These are phyloP conservation scores for Aspergillus sp. DNA, from an alignment of 2,329 filamentous ascomycete species.

Conservation along the genomic window DNA sequence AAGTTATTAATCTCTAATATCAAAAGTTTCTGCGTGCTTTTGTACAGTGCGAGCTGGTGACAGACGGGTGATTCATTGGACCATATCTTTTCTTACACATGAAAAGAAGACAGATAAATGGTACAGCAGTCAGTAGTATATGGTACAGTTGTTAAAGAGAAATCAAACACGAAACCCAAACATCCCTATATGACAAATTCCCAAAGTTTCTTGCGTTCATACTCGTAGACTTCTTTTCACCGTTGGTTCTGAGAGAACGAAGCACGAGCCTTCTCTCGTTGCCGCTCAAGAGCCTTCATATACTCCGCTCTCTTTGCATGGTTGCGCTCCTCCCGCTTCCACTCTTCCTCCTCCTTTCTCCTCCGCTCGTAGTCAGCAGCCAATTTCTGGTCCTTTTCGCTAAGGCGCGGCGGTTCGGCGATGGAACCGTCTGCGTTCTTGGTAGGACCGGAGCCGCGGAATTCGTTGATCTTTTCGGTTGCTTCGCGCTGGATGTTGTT, in stretches of 20 bases:
- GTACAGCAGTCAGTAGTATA: not conserved
- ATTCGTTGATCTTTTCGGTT: conserved; percentile 6
- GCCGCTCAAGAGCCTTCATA: conserved; percentile 15
- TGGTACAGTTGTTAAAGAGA: not conserved
- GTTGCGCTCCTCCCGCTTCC: conserved; percentile 30
- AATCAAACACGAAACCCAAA: not conserved
- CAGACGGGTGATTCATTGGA: no score
- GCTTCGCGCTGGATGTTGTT: conserved; percentile 14
- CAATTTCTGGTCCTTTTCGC: conserved; percentile 25
- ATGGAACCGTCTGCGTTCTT: conserved; percentile 15
- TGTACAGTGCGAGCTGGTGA: no score
- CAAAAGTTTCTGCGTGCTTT: no score
- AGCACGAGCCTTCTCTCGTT: conserved; percentile 19
- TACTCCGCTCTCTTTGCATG: conserved; percentile 26
- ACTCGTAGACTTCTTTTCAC: not conserved
- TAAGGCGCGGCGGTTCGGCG: conserved; percentile 16
- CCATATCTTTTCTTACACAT: not conserved
- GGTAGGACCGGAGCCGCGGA: conserved; percentile 14
- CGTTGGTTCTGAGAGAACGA: conserved; percentile 3
- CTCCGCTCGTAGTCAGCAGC: conserved; percentile 25
- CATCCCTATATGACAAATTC: not conserved
- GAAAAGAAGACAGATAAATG: not conserved
- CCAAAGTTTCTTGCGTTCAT: not conserved
- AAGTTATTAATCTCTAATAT: no score
- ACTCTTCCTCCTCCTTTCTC: conserved; percentile 20